Evolutionary conservation across 1,284 basidiomycete genomes (phyloP).

Genomic region (Apiotrichum sp.): DNA sequence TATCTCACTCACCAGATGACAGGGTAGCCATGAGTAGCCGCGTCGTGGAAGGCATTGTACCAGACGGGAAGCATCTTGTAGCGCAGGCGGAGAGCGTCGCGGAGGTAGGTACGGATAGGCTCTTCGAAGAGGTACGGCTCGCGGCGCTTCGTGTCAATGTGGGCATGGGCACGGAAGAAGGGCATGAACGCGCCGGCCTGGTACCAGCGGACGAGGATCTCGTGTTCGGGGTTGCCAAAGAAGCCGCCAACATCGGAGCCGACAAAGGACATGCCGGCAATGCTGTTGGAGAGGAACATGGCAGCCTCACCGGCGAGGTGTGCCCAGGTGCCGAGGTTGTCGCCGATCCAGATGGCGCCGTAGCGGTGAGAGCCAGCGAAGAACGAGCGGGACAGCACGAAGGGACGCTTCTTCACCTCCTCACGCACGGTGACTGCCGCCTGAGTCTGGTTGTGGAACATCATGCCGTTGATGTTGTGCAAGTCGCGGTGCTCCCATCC

Average conservation of each 20-base stretch:
- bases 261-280: slow-evolving; percentile 89
- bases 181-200: slow-evolving; percentile 91
- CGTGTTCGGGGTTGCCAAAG: slow-evolving; percentile 90
- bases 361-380: slow-evolving; percentile 92
- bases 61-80: slow-evolving; percentile 87
- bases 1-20: slow-evolving; percentile 56
- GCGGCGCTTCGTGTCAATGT: slow-evolving; percentile 94
- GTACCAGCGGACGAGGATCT: slow-evolving; percentile 97
- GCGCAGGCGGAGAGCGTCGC: slow-evolving; percentile 72
- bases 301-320: slow-evolving; percentile 91
- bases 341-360: slow-evolving; percentile 98
- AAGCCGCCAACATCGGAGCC: slow-evolving; percentile 97
- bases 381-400: slow-evolving; percentile 92
- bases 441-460: slow-evolving; percentile 71
- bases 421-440: slow-evolving; percentile 74
- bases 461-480: slow-evolving; percentile 49
- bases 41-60: slow-evolving; percentile 93
- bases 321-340: slow-evolving; percentile 94
- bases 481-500: slow-evolving; percentile 94
- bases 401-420: slow-evolving; percentile 70
- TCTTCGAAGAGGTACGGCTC: slow-evolving; percentile 92
- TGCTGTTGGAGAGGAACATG: slow-evolving; percentile 84
- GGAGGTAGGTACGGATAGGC: slow-evolving; percentile 74
- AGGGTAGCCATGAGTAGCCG: slow-evolving; percentile 69
- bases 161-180: slow-evolving; percentile 98